Conservation (phyloP, 2,329 filamentous ascomycete genomes). For the Karstenula rhodostoma region DNA sequence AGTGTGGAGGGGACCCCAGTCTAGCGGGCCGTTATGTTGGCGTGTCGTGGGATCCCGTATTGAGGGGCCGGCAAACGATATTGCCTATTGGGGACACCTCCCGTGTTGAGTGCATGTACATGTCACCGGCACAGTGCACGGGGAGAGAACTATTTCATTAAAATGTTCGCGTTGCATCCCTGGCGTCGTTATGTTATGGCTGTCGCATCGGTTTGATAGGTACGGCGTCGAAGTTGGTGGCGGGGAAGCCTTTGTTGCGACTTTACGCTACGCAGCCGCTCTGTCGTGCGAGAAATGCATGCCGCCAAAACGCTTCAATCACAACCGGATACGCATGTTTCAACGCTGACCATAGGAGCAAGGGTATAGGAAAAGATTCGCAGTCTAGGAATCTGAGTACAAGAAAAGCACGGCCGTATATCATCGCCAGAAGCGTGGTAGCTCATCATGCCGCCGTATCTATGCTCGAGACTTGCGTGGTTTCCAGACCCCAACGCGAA, state of each 20-base stretch:
- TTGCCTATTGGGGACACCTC: too few relatives aligned
- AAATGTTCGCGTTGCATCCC: not conserved
- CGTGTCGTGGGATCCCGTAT: not conserved
- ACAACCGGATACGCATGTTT: not conserved
- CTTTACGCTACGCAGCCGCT: not conserved
- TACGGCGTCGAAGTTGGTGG: not conserved
- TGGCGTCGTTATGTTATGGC: not conserved
- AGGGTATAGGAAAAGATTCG: constrained; percentile 13
- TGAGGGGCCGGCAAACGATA: too few relatives aligned
- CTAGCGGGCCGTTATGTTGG: constrained; percentile 1
- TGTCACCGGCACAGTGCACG: not conserved
- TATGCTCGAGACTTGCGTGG: constrained; percentile 2
- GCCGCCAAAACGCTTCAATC: constrained; percentile 5
- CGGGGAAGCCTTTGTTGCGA: not conserved
- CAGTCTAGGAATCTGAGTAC: not conserved
- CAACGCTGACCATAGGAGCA: not conserved
- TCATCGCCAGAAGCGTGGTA: constrained; percentile 1
- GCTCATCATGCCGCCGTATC: constrained; percentile 7
- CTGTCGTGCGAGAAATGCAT: constrained; percentile 3
- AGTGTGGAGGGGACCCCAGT: constrained; percentile 3
- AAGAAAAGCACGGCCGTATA: constrained; percentile 11
- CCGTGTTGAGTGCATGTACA: not conserved
- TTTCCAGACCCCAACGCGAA: not conserved
- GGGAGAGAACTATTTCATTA: not conserved
- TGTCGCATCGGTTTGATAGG: not conserved